Base-by-base conservation (phyloP, 495 filamentous ascomycete genomes). In the Evernia prunastri region DNA sequence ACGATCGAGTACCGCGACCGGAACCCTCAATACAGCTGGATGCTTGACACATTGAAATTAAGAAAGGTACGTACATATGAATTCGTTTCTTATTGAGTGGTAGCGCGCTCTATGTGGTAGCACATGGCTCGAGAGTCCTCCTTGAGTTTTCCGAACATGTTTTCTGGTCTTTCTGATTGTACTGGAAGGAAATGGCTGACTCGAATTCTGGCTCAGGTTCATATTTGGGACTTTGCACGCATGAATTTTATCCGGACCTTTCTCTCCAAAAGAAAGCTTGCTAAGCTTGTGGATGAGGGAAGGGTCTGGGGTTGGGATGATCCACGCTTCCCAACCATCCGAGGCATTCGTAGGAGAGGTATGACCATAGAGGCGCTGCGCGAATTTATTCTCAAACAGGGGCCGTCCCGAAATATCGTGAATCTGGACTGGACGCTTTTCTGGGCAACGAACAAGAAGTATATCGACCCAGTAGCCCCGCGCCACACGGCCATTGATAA, bases 1-100 rank as follows among this genome's bases (percentile, higher is more conserved):
- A 96, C 94, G 2, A 97, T 92, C 64, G 94, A 98, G 79, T 98
- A 97, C 79, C 88, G 92, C 45, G 95, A 98, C 76, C 90, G 94
- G 59, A 97, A 98, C 75, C 88, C 90, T 15, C 93, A 96, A 77
- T 98, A 97, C 78, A 86, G 94, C 72, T 98, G 94, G 94, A 92
- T 98, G 81, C 72, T 95, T 39, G 86, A 96, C 63, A 84, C 90
- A 0, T 82, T 97, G 56, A 86, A 89, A 67, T 84, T 98, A 27
- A 90, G 94, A 58, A 78, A 85, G 65, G 94, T 97, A 17, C 51
- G 51, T 33, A 54, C 13, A 54, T 20, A 0, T 33, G 51, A 5
- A 6, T 3, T 54, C 18, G 7, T 20, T 54, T 3, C 12, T 20
- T 18, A 2, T 20, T 54, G 29, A 33, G 29, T 54, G 29, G 51